Evolutionary conservation across 2,329 filamentous ascomycete genomes (phyloP), one percentile per base, ranked within the genome.

Genomic region (Didymella arachidicola): DNA sequence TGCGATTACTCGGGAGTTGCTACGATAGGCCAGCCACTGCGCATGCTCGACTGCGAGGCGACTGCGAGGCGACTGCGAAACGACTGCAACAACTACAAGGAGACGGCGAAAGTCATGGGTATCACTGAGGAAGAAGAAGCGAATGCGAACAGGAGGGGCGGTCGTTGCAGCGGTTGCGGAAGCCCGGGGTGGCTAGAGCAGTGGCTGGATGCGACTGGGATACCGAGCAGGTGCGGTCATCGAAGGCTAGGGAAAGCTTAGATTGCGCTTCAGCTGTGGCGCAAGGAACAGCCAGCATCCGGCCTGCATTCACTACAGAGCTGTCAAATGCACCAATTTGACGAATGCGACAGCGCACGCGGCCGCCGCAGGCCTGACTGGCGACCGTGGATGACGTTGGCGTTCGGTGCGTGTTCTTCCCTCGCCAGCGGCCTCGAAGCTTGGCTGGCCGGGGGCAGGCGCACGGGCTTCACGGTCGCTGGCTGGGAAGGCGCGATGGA

Each of bases 41-140:
- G 63, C 60, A 32, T 61, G 49, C 48, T 69, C 71, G 68, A 58
- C 62, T 60, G 51, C 19, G 18, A 22, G 7, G n/a, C 12, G 16
- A 14, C 29, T 25, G 51, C 53, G 29, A 29, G 22, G 3, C 22
- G 22, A 22, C 62, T 61, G 51, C n/a, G 18, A 22, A 8, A 18
- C 12, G 16, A 14, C 29, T 25, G 51, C 53, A 25, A 29, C 16
- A 18, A 47, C 36, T 46, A 26, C 22, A 34, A 32, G n/a, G 14
- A 41, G 7, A 45, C 22, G 34, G 34, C 32, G 26, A 42, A 8
- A 25, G 41, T 25, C 53, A 51, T 25, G 26, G 41, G 18, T 22
- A 38, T 39, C 43, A 41, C 19, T 26, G 26, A 16, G 16, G 18
- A 25, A 16, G 18, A 2, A 25, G 7, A 32, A 22, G 10, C 27